These are phyloP conservation scores for Rhizopus delemar DNA, from an alignment of 371 early-diverging fungal species.

Conservation along the genomic window DNA sequence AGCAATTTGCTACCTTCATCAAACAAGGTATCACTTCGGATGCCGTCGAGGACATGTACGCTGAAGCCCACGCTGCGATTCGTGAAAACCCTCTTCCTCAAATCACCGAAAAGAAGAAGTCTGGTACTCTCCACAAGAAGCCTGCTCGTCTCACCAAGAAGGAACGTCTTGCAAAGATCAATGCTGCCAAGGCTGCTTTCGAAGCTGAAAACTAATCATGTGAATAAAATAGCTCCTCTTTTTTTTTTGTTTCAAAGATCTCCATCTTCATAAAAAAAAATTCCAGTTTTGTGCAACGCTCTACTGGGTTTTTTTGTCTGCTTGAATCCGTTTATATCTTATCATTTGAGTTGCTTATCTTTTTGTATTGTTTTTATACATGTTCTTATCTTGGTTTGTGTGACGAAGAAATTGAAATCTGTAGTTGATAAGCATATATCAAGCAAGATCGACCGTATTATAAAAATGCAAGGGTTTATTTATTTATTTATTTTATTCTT, in stretches of 20 bases:
- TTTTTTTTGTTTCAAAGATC: too few species aligned
- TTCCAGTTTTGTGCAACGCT: too few species aligned
- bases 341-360: not conserved
- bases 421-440: not conserved
- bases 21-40: slow-evolving; percentile 91
- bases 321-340: not conserved
- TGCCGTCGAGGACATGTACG: slow-evolving; percentile 95
- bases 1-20: slow-evolving; percentile 96
- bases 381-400: not conserved
- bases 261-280: too few species aligned
- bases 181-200: slow-evolving; percentile 90
- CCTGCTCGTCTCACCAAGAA: slow-evolving; percentile 79
- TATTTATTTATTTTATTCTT: not conserved
- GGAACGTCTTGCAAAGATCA: slow-evolving; percentile 86
- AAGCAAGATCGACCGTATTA: too few species aligned
- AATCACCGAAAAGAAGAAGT: slow-evolving; percentile 72
- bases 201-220: slow-evolving; percentile 26
- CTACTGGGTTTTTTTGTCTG: too few species aligned
- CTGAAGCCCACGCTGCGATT: slow-evolving; percentile 92
- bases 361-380: too few species aligned
- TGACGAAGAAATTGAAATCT: not conserved
- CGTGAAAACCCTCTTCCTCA: slow-evolving; percentile 81
- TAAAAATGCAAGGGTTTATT: too few species aligned
- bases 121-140: slow-evolving; percentile 68
- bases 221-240: not conserved